phyloP scores from a whole-genome alignment of 2,329 filamentous ascomycete genomes.

The Emergomyces orientalis region DNA sequence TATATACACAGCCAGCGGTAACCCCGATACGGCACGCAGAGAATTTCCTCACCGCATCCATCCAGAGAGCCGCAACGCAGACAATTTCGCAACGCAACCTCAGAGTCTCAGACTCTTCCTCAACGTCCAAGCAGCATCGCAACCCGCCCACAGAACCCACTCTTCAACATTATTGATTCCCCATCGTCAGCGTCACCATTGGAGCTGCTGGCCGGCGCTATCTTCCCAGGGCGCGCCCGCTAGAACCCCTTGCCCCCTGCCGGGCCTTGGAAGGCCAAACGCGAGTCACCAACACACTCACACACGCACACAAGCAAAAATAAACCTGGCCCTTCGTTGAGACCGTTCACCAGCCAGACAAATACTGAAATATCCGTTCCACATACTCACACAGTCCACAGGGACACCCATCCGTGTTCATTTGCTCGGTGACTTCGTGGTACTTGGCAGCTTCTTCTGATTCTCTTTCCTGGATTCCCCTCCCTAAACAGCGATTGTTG shows the following conservation, averaged over 20 bases:
- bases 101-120: not conserved
- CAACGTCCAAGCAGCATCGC: not conserved
- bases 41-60: not conserved
- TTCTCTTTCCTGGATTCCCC: not conserved
- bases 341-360: not conserved
- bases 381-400: too few species aligned
- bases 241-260: not conserved
- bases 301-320: not conserved
- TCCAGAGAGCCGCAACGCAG: not conserved
- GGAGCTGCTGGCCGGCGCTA: slow-evolving; percentile 3
- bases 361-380: not conserved
- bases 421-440: not conserved
- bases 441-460: not conserved
- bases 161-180: not conserved
- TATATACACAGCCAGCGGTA: not conserved
- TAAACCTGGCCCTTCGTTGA: not conserved
- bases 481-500: not conserved
- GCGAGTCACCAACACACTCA: not conserved
- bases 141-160: not conserved
- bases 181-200: not conserved
- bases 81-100: not conserved
- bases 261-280: not conserved
- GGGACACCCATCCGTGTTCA: not conserved
- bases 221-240: not conserved
- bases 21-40: not conserved